Conservation (phyloP, 2,329 filamentous ascomycete genomes). For the Cordyceps tenuipes region DNA sequence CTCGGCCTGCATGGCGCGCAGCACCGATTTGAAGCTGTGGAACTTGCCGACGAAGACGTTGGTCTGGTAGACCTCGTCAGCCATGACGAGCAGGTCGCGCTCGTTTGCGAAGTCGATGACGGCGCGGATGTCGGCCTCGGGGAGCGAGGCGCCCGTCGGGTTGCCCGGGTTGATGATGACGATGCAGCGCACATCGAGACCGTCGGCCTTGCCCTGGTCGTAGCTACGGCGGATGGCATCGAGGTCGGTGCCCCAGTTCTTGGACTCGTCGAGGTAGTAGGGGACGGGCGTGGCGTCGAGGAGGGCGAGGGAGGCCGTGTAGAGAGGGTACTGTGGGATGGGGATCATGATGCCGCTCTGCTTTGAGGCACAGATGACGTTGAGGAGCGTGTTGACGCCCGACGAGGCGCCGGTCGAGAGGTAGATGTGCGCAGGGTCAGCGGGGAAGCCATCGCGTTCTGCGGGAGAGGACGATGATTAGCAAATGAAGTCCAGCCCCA, state of each 20-base stretch:
- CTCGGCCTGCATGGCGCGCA: constrained; percentile 72
- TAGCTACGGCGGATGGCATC: constrained; percentile 66
- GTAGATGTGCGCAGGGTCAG: constrained; percentile 75
- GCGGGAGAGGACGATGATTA: constrained; percentile 13
- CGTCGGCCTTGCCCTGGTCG: constrained; percentile 64
- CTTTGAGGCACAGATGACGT: constrained; percentile 73
- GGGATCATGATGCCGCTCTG: constrained; percentile 82
- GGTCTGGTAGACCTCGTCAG: constrained; percentile 98
- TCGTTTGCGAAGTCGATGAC: constrained; percentile 83
- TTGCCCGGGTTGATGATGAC: constrained; percentile 98
- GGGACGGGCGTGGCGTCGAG: constrained; percentile 82
- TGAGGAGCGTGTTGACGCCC: constrained; percentile 87
- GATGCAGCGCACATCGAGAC: constrained; percentile 82
- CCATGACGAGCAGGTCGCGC: constrained; percentile 80
- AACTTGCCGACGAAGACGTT: constrained; percentile 95
- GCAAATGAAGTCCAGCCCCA: not conserved
- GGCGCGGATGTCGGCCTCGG: constrained; percentile 67
- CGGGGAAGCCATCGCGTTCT: constrained; percentile 82
- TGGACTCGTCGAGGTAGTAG: constrained; percentile 84
- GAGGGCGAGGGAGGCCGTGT: constrained; percentile 84
- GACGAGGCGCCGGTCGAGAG: constrained; percentile 86
- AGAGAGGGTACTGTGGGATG: constrained; percentile 96
- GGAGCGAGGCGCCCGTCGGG: constrained; percentile 82
- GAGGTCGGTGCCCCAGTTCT: constrained; percentile 81
- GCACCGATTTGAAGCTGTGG: constrained; percentile 86